Percentiles rank a stretch among this genome's conserved stretches.
These are phyloP conservation scores for Fusarium guadeloupense DNA, from an alignment of 2,329 filamentous ascomycete species.

Conservation along the genomic window DNA sequence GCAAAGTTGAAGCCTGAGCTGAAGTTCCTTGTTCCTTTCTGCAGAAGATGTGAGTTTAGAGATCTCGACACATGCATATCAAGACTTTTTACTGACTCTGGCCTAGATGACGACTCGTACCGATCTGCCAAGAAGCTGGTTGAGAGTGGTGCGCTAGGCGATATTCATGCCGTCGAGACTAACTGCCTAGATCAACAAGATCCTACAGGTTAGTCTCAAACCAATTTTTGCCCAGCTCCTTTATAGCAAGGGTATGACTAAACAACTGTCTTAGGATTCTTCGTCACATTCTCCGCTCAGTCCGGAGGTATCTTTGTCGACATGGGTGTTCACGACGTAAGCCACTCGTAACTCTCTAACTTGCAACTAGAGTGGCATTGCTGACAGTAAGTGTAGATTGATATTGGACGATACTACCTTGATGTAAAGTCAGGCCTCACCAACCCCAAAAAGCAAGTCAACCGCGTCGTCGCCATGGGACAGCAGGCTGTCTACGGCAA, in stretches of 20 bases:
- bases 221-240: too few species aligned
- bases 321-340: conserved; percentile 45
- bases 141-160: conserved; percentile 32
- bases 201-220: too few species aligned
- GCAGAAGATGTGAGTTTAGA: conserved; percentile 29
- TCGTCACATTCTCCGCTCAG: conserved; percentile 46
- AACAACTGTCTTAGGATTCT: too few species aligned
- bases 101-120: conserved; percentile 28
- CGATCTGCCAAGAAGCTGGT: conserved; percentile 28
- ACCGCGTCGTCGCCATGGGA: conserved; percentile 44
- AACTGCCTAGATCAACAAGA: conserved; percentile 35
- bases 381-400: conserved; percentile 27
- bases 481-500: conserved; percentile 47
- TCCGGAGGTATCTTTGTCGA: conserved; percentile 48
- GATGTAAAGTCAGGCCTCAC: conserved; percentile 38
- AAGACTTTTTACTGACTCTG: background rate
- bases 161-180: conserved; percentile 38
- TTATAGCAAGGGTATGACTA: too few species aligned
- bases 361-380: background rate
- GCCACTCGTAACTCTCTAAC: background rate
- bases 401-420: conserved; percentile 41
- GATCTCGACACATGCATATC: too few species aligned
- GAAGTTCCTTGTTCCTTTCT: conserved; percentile 36
- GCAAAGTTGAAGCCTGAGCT: conserved; percentile 30
- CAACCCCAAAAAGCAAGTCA: conserved; percentile 46